A percentile compares a stretch with the other conserved stretches of the same genome.
phyloP scores from a whole-genome alignment of 2,329 filamentous ascomycete genomes.

The Aspergillus phoenicis region DNA sequence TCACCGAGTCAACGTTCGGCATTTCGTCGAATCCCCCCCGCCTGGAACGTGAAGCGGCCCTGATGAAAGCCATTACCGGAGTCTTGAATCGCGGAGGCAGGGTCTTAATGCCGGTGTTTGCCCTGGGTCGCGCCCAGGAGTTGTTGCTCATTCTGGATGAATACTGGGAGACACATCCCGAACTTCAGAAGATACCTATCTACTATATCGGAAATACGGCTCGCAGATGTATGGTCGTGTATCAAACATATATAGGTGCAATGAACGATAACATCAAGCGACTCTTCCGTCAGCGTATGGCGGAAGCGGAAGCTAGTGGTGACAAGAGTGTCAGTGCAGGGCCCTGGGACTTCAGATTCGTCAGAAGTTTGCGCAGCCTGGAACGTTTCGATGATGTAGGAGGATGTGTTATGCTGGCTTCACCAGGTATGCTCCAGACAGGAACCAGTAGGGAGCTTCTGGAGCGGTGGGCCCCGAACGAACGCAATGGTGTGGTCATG shows the following conservation, averaged over 20 bases:
- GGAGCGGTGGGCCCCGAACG: constrained; percentile 93
- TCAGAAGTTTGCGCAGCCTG: constrained; percentile 86
- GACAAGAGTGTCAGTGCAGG: constrained; percentile 70
- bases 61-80: constrained; percentile 93
- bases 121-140: constrained; percentile 90
- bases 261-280: constrained; percentile 99
- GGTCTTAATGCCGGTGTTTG: constrained; percentile 93
- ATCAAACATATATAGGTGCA: constrained; percentile 95
- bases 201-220: constrained; percentile 97
- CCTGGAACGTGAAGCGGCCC: constrained; percentile 83
- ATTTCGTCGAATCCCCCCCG: constrained; percentile 92
- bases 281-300: constrained; percentile 89
- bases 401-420: constrained; percentile 94
- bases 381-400: constrained; percentile 96
- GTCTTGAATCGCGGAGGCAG: constrained; percentile 90
- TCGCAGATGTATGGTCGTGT: constrained; percentile 96
- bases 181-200: constrained; percentile 88
- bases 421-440: constrained; percentile 97
- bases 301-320: constrained; percentile 79
- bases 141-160: constrained; percentile 92
- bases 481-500: constrained; percentile 97
- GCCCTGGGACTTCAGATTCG: constrained; percentile 96
- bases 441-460: constrained; percentile 90
- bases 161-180: constrained; percentile 88
- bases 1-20: constrained; percentile 96